Base-by-base conservation (phyloP, 768 basidiomycete genomes). In the Mycena chlorophos region DNA sequence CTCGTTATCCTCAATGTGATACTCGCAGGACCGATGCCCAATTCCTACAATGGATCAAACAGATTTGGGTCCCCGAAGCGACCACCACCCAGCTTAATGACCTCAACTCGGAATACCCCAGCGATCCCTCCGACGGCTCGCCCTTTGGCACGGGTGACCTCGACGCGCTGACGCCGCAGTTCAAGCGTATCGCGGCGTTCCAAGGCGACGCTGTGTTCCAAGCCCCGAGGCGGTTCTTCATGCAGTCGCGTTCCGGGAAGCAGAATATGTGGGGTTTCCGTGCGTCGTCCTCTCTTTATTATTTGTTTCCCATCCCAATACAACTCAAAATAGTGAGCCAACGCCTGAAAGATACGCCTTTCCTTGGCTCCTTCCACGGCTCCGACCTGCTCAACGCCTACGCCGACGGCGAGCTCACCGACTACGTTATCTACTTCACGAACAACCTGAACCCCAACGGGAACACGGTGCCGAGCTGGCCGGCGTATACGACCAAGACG, bases 131-230 rank as follows among this genome's bases (percentile, higher is more conserved):
- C 2, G 31, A 61, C 3, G 64, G 64, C 19, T 65, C 62, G 27
- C 64, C 64, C 3, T 63, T 60, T 28, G 29, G 49, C 25, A 65
- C 64, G 14, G 56, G 60, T 1, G 0, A 54, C 14, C 39, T 61
- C 4, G 51, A 61, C 37, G 42, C 3, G 3, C 2, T 57, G 3
- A 63, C 57, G 0, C 64, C 64, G 5, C 62, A 65, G 39, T 65
- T 65, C 37, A 63, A 65, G 49, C 56, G 64, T 3, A 51, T 65
- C 8, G 64, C 64, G 1, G 59, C 62, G 1, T 61, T 63, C 51
- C 59, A 63, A 52, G 82, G 81, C 0, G 83, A 85, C 48, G 65
- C 63, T 5, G 70, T 75, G 1, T 83, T 83, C 65, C 78, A 82
- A 28, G 81, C 72, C 0, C 80, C 82, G 16, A 71, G 81, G 22